Base-by-base conservation (phyloP, 2,329 filamentous ascomycete genomes). In the Fusarium albidum region DNA sequence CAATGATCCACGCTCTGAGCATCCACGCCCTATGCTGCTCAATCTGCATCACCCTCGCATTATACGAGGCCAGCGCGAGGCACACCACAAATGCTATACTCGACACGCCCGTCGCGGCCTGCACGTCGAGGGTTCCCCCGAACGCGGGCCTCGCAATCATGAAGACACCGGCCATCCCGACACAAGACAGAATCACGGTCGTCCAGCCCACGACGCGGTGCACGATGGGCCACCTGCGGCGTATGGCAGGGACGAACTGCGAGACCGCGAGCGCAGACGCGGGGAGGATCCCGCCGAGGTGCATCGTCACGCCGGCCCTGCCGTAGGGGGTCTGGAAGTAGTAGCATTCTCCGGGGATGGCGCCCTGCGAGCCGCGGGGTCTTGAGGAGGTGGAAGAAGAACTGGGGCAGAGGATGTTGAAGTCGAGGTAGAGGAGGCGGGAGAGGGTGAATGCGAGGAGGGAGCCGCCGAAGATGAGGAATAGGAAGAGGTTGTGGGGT, bases 11-110 rank as follows among this genome's bases (percentile, higher is more conserved):
- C 8, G 79, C 75, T 17, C 85, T 69, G 26, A 88, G 63, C 84
- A 87, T 88, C 84, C 84, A 88, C 3, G 82, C 82, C 2, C 85
- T 77, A 55, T 88, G 85, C 62, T 87, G 79, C 27, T 87, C 83
- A 41, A 89, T 83, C 63, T 87, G 84, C 3, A 87, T 68, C 3
- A 75, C 71, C 66, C 82, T 86, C 67, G 88, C 79, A 56, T 86
- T 86, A 65, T 80, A 73, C 27, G 78, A 79, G 1, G 83, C 80
- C 35, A 86, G 53, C 1, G 65, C 55, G 18, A 83, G 67, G 9
- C 76, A 73, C 2, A 68, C 57, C 0, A 79, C 67, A 3, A 82
- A 81, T 9, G 77, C 64, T 26, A 83, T 72, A 2, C 70, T 77
- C 0, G 83, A 63, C 0, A 77, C 45, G 0, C 78, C 78, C 1